Percentiles rank a stretch among this genome's conserved stretches.
These are phyloP conservation scores for Vitis riparia DNA, from an alignment of 164 flowering plant species.

Conservation along the genomic window DNA sequence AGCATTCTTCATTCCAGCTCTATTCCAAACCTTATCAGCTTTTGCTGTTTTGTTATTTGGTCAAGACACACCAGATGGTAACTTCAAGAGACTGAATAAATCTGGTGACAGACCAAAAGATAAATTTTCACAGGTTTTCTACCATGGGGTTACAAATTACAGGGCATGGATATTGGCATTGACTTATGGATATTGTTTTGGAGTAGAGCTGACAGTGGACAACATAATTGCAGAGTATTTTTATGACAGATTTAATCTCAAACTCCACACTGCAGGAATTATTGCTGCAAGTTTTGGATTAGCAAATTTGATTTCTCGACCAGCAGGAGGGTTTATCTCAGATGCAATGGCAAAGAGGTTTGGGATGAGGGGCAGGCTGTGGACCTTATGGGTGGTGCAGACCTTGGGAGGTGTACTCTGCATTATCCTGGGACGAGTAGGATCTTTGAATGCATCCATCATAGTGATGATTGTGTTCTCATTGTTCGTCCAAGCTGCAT, in stretches of 20 bases:
- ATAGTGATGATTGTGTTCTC: constrained; percentile 73
- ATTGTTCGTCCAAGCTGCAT: constrained; percentile 76
- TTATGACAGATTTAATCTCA: constrained; percentile 68
- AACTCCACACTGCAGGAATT: constrained; percentile 81
- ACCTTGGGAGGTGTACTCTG: constrained; percentile 73
- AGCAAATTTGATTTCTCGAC: constrained; percentile 70
- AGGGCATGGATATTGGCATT: constrained; percentile 83
- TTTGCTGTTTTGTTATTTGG: constrained; percentile 57
- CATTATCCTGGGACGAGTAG: constrained; percentile 54
- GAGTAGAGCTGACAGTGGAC: constrained; percentile 81
- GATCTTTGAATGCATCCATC: constrained; percentile 55
- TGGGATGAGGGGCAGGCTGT: constrained; percentile 88
- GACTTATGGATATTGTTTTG: constrained; percentile 84
- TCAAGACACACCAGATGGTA: constrained; percentile 85
- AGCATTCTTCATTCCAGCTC: constrained; percentile 78
- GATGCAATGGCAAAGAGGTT: constrained; percentile 62
- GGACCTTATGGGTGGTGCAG: constrained; percentile 78
- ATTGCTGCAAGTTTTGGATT: constrained; percentile 85
- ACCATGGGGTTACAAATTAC: constrained; percentile 64
- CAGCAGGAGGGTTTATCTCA: constrained; percentile 71
- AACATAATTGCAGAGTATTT: constrained; percentile 90
- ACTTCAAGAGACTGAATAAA: constrained; percentile 46
- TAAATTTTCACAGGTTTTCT: constrained; percentile 45
- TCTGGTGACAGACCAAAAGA: constrained; percentile 69
- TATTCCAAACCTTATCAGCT: constrained; percentile 62